Evolutionary conservation across 495 filamentous ascomycete species (phyloP).

Genomic region (Tuber aestivum): DNA sequence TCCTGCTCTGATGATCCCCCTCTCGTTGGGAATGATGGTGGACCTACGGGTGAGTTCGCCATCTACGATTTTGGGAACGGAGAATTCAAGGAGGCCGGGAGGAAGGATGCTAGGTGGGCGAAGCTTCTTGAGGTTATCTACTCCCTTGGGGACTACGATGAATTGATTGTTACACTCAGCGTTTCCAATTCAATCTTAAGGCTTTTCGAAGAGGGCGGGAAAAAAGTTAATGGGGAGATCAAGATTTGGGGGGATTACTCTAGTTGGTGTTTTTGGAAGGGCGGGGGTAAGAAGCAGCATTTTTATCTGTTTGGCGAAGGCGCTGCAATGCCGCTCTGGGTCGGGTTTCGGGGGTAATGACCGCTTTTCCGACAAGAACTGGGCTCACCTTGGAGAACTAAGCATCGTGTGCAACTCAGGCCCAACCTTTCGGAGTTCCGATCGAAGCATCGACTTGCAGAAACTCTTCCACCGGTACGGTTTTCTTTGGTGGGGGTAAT

Average conservation of each 20-base stretch:
- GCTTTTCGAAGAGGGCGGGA: conserved; percentile 34
- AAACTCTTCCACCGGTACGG: conserved; percentile 31
- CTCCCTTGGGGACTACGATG: conserved; percentile 30
- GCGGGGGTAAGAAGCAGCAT: conserved; percentile 41
- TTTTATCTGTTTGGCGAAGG: conserved; percentile 43
- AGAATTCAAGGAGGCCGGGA: conserved; percentile 28
- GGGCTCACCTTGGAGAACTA: background rate
- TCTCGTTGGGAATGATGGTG: conserved; percentile 43
- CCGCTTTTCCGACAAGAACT: background rate
- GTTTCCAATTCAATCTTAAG: conserved; percentile 42
- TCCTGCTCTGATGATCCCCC: conserved; percentile 21
- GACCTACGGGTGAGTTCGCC: conserved; percentile 38
- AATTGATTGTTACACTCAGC: conserved; percentile 39
- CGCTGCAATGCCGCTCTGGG: conserved; percentile 29
- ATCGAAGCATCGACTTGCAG: conserved; percentile 41
- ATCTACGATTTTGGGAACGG: conserved; percentile 30
- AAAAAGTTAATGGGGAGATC: conserved; percentile 30
- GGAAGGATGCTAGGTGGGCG: conserved; percentile 41
- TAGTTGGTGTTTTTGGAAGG: conserved; percentile 43
- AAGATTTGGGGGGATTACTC: conserved; percentile 43
- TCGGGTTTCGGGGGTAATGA: conserved; percentile 32
- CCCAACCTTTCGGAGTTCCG: conserved; percentile 38
- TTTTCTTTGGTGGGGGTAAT: conserved; percentile 40
- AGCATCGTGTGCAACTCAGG: conserved; percentile 14
- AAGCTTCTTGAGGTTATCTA: conserved; percentile 42